Evolutionary conservation across 2,329 filamentous ascomycete species (phyloP).

Genomic region (Penicillium sp.): DNA sequence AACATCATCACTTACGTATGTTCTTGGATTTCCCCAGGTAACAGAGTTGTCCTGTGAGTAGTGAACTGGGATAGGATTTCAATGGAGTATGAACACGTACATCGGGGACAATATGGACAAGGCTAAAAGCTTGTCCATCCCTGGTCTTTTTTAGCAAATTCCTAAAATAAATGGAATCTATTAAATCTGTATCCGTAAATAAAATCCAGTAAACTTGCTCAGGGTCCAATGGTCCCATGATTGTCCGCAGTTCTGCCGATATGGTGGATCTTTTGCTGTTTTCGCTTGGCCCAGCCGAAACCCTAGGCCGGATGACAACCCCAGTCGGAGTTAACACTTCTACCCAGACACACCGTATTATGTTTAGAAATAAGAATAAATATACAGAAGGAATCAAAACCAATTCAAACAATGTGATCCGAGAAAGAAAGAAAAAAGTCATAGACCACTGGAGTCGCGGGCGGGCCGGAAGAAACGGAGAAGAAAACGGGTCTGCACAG

Average conservation of each 20-base stretch:
- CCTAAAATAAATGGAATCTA: not conserved
- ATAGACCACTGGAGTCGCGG: conserved; percentile 16
- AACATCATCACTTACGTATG: conserved; percentile 31
- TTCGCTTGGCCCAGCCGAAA: conserved; percentile 25
- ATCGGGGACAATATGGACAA: not conserved
- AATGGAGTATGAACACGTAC: not conserved
- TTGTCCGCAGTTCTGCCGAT: conserved; percentile 25
- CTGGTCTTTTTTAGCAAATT: not conserved
- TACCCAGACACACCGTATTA: not conserved
- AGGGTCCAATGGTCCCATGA: conserved; percentile 11
- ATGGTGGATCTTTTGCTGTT: conserved; percentile 9
- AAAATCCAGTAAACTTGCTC: not conserved
- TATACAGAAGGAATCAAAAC: not conserved
- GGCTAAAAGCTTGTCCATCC: conserved; percentile 17
- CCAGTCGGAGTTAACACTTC: conserved; percentile 7
- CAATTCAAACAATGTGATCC: not conserved
- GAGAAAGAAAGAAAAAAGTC: not conserved
- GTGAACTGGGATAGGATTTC: not conserved
- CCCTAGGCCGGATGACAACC: conserved; percentile 25
- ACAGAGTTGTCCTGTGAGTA: not conserved
- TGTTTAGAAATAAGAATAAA: not conserved
- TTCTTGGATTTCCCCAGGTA: conserved; percentile 5
- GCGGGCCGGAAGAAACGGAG: conserved; percentile 27
- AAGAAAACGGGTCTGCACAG: conserved; percentile 27
- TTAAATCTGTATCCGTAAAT: not conserved